These are phyloP conservation scores for Auriscalpium orientale DNA, from an alignment of 768 basidiomycete genomes.

Conservation along the genomic window DNA sequence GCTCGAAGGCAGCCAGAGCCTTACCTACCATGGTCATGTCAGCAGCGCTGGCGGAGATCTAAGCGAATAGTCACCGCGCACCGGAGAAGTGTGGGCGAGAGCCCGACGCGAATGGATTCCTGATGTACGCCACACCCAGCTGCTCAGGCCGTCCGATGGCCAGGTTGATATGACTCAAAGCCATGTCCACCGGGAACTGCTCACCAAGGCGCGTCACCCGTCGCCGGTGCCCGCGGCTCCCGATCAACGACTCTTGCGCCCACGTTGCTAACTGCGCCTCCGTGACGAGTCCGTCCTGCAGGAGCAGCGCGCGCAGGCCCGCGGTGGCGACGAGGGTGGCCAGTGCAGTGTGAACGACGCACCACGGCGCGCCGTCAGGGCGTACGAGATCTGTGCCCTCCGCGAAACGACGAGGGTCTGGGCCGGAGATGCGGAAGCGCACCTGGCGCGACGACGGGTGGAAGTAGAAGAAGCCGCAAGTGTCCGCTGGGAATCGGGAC, in stretches of 20 bases:
- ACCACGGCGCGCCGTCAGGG: no score
- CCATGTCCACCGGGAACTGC: background rate
- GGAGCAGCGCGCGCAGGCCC: background rate
- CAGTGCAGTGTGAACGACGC: no score
- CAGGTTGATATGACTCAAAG: background rate
- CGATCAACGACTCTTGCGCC: background rate
- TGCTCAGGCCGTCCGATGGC: background rate
- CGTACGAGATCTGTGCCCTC: no score
- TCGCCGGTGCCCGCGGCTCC: no score
- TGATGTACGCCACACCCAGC: background rate
- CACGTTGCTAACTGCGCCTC: background rate
- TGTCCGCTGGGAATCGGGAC: conserved; percentile 17
- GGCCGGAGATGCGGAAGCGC: background rate
- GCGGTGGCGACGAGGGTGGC: no score
- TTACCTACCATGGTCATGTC: no score
- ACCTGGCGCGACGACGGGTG: background rate
- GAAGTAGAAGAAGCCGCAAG: conserved; percentile 4
- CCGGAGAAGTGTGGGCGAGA: no score
- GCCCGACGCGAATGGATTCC: background rate
- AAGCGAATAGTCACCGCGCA: background rate
- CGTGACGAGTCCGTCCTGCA: background rate
- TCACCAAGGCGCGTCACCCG: background rate
- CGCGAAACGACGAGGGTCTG: background rate
- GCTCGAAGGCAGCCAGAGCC: background rate
- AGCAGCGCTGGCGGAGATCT: no score